A percentile compares a stretch with the other conserved stretches of the same genome.
These are phyloP conservation scores for Neurospora sp. DNA, from an alignment of 495 filamentous ascomycete species.

Conservation along the genomic window DNA sequence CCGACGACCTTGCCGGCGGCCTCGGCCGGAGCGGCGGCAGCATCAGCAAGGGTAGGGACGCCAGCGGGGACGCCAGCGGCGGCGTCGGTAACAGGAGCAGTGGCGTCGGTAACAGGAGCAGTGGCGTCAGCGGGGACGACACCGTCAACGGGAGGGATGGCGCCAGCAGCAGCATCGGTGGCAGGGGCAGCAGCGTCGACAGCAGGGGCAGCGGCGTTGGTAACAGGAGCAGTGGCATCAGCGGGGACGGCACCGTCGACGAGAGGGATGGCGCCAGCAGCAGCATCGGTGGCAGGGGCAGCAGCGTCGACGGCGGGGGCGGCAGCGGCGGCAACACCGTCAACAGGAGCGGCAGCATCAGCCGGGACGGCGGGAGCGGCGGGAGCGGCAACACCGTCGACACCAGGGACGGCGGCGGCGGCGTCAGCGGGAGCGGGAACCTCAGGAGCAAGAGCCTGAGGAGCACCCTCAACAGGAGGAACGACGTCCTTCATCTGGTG, in stretches of 20 bases:
- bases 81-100: too few relatives aligned
- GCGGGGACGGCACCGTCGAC: neutral
- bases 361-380: neutral
- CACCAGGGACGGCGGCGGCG: neutral
- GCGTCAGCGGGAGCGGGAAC: neutral
- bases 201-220: conserved; percentile 37
- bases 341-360: neutral
- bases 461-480: neutral
- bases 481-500: neutral
- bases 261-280: neutral
- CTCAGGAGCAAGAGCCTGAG: neutral
- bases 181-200: neutral
- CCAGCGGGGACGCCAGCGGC: too few relatives aligned
- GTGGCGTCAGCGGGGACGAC: conserved; percentile 71
- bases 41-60: too few relatives aligned
- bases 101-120: neutral
- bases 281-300: too few relatives aligned
- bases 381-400: neutral
- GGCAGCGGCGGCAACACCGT: conserved; percentile 34
- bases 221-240: conserved; percentile 77
- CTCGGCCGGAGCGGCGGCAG: too few relatives aligned
- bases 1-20: too few relatives aligned
- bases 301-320: neutral
- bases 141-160: conserved; percentile 41
- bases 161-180: neutral